Base-by-base conservation (phyloP, 2,329 filamentous ascomycete genomes). In the Penicillium crustosum region DNA sequence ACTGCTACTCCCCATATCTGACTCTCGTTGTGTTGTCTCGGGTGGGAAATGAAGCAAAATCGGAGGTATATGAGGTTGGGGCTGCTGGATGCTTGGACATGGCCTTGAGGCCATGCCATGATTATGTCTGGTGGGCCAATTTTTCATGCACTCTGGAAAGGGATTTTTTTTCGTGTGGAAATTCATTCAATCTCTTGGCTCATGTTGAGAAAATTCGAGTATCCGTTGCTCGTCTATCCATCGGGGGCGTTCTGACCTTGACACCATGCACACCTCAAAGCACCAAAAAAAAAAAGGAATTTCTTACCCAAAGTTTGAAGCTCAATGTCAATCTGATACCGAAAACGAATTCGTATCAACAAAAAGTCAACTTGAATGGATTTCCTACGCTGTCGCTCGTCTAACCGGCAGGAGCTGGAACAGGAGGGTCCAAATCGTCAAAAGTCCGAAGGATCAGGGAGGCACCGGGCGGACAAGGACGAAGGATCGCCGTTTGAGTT, bases 341-440 rank as follows among this genome's bases (percentile, higher is more conserved):
- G 58, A 61, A 53, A 53, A 23, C 27, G n/a, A 57, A 57, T 53
- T 57, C 49, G 55, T 57, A 57, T 57, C 55, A 53, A 53, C 21
- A 21, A 29, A 29, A 21, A 19, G 49, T 56, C 41, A 53, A 57
- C 23, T 29, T 39, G 33, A 41, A 42, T 47, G 35, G 42, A 50
- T 50, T 55, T 61, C 69, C 70, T 68, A 69, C 69, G 55, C 66
- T 67, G 63, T 70, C 64, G 70, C 69, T 71, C 71, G 67, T 73
- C 70, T 73, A 74, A 71, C 69, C 72, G 70, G 71, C 68, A 74
- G 72, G 68, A 73, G 71, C 69, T 68, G 65, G 65, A 68, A 67
- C 66, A 73, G 70, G 68, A 66, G 65, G 63, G 69, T 65, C 49
- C 42, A 62, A 63, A 66, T 68, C 58, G 71, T 71, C 67, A 68